Evolutionary conservation across 2,329 filamentous ascomycete species (phyloP), one percentile per base, ranked within the genome.

Genomic region (Fusarium verticillioides): DNA sequence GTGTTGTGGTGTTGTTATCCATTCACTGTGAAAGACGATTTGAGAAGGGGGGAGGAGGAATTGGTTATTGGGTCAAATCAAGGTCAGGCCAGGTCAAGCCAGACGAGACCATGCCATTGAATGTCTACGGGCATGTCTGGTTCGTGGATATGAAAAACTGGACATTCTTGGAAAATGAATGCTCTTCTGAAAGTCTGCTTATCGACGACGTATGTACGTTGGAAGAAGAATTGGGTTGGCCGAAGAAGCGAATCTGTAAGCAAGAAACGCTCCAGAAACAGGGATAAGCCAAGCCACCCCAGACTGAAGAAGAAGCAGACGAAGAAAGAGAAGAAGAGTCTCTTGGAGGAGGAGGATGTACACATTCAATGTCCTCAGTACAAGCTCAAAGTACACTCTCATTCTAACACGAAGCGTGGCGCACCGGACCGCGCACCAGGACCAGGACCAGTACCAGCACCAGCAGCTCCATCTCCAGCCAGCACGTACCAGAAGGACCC

Each of bases 211-310:
- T 46, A 28, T 18, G 40, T 46, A 28, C 23, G 40, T 46, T 50
- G 37, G 37, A 32, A 39, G 50, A 39, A 26, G 60, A 57, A 64
- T 66, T 63, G 65, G 68, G 68, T 73, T 76, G 71, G 69, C 65
- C 72, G 63, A 75, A 69, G n/a, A 30, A 69, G 52, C 74, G 52
- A 63, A 62, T 30, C n/a, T 43, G 40, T 26, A 39, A 37, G 43
- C 57, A 70, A 54, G 70, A 63, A 50, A 64, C 28, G 52, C 54
- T 49, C 30, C 12, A 34, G 59, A 64, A 63, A 57, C 66, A 64
- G 30, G 65, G 59, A 70, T 61, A 73, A 76, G 75, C 75, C 73
- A 76, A 76, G 75, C 75, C 73, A 76, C 69, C 72, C 66, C 73
- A 61, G 66, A 75, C 72, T 54, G 43, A 40, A 32, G 23, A 36